Base-by-base conservation (phyloP, 108 stramenopile species). In the Fragilaria crotonensis region DNA sequence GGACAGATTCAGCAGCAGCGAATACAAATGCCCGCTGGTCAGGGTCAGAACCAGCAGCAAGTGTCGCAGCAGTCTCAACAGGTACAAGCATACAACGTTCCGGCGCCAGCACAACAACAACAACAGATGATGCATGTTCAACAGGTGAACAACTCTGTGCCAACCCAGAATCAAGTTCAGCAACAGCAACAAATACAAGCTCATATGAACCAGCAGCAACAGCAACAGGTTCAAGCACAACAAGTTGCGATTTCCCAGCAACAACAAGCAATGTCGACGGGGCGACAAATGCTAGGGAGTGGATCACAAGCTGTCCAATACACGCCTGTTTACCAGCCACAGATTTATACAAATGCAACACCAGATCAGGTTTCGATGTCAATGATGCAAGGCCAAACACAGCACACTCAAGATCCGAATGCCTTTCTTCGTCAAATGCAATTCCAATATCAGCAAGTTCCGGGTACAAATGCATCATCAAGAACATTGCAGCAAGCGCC, bases 1-100 rank as follows among this genome's bases (percentile, higher is more conserved):
- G n/a, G n/a, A n/a, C 54, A 56, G 33, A 29, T 26, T 9, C 53
- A 54, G 53, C 53, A 54, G 53, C 53, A 54, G 32, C 36, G 14
- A 14, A 41, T 41, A 11, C 36, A 41, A 41, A 41, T 41, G 36
- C 11, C 36, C 7, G 7, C 36, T 41, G 7, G 7, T 41, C 54
- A 56, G 33, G 31, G 25, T 33, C 54, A 33, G 23, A 36, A 32
- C 33, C 54, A 56, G 30, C 54, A 56, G 33, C 4, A 29, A 4
- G 31, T 26, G 7, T 26, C 21, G 7, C 54, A 56, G 31, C 54
- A 56, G 14, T 7, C 11, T 14, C 36, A 41, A 14, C 36, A 41
- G 36, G 14, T 41, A 11, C 36, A 41, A 7, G 7, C 36, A 7
- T 41, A 41, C 14, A n/a, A n/a, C n/a, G n/a, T n/a, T n/a, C n/a